A percentile compares a stretch with the other conserved stretches of the same genome.
Conservation (phyloP, 2,329 filamentous ascomycete genomes). For the Paraphoma chrysanthemicola region DNA sequence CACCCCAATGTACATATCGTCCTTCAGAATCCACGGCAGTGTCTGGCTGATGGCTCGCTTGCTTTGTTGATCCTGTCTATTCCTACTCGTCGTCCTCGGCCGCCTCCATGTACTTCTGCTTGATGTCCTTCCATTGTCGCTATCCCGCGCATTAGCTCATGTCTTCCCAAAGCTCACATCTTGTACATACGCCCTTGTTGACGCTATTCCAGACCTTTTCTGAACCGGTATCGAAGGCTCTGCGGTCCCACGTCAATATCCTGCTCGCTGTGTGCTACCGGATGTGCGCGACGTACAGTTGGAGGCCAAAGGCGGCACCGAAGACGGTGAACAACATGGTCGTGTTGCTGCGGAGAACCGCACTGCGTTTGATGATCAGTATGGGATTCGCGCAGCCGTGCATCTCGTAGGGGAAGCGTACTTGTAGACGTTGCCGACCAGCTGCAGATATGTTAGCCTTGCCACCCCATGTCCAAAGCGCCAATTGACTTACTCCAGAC, state of each 20-base stretch:
- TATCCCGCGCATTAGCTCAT: conserved; percentile 51
- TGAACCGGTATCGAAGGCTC: conserved; percentile 81
- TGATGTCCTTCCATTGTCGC: conserved; percentile 99
- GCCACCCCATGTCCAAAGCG: neutral
- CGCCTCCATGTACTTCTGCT: conserved; percentile 79
- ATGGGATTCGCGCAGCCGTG: conserved; percentile 10
- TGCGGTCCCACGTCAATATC: conserved; percentile 52
- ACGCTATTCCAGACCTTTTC: conserved; percentile 88
- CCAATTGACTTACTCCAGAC: conserved; percentile 62
- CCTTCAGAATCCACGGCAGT: conserved; percentile 21
- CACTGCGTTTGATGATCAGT: conserved; percentile 62
- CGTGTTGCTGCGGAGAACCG: conserved; percentile 84
- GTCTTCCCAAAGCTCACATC: conserved; percentile 19
- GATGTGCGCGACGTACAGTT: conserved; percentile 73
- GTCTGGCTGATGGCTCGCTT: conserved; percentile 12
- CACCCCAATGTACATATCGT: conserved; percentile 43
- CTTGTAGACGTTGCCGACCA: conserved; percentile 63
- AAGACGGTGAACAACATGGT: conserved; percentile 90
- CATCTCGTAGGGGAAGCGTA: conserved; percentile 41
- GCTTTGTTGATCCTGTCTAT: neutral
- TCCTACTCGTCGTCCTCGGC: conserved; percentile 66
- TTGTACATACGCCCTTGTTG: conserved; percentile 77
- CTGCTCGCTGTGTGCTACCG: conserved; percentile 6
- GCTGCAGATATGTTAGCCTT: conserved; percentile 49
- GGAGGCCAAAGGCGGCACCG: conserved; percentile 83